Conservation (phyloP, 108 stramenopile species). For the Asterionellopsis glacialis region DNA sequence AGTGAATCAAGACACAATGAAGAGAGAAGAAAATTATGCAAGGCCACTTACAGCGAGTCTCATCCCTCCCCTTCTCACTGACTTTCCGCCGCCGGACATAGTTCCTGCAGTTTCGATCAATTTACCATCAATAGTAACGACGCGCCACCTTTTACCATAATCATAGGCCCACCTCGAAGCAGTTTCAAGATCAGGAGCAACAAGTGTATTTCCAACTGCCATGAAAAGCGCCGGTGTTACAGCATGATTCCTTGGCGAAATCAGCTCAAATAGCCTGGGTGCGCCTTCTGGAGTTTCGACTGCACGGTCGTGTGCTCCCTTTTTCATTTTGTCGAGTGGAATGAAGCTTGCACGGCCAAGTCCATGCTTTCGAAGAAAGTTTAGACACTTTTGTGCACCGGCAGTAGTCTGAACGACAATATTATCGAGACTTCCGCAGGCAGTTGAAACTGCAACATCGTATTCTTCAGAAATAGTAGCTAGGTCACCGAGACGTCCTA, state of each 20-base stretch:
- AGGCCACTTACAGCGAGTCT: conserved; percentile 56
- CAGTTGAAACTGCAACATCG: conserved; percentile 97
- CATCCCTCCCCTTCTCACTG: conserved; percentile 82
- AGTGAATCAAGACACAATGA: conserved; percentile 3
- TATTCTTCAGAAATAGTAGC: conserved; percentile 86
- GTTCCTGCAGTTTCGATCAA: conserved; percentile 97
- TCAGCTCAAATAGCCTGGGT: conserved; percentile 91
- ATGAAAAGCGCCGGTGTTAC: conserved; percentile 90
- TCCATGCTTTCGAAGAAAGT: conserved; percentile 84
- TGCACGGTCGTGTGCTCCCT: conserved; percentile 80
- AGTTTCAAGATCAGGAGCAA: conserved; percentile 90
- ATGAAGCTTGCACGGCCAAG: conserved; percentile 96
- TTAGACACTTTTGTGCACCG: conserved; percentile 89
- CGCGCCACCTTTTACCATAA: conserved; percentile 85
- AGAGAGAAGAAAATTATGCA: not conserved
- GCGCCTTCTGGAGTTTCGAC: conserved; percentile 86
- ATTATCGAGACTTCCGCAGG: conserved; percentile 89
- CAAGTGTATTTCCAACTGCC: conserved; percentile 94
- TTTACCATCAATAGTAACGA: conserved; percentile 92
- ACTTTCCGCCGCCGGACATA: conserved; percentile 97
- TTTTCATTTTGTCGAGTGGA: conserved; percentile 91
- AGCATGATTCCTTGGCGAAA: conserved; percentile 55
- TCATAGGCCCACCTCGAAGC: conserved; percentile 93
- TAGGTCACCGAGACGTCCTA: conserved; percentile 96
- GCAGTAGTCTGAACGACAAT: conserved; percentile 97